phyloP scores from a whole-genome alignment of 805 yeast species.

The Nakazawaea ernobii region DNA sequence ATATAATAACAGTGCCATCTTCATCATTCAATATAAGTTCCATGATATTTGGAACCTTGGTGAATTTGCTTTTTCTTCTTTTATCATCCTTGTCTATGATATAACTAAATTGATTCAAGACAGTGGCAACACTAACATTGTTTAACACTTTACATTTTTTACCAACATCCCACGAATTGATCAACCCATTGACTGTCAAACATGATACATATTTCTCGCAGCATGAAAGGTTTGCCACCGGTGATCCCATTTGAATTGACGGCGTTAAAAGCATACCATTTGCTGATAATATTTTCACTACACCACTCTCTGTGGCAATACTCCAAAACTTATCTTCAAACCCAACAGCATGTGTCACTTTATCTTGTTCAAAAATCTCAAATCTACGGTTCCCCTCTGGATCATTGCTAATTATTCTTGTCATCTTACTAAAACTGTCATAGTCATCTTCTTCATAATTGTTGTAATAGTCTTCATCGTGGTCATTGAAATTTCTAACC shows the following conservation, averaged over 20 bases:
- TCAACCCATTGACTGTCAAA: slow-evolving; percentile 44
- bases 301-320: slow-evolving; percentile 54
- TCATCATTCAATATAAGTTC: slow-evolving; percentile 29
- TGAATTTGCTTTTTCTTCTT: slow-evolving; percentile 19
- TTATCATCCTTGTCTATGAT: slow-evolving; percentile 17
- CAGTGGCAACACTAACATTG: slow-evolving; percentile 47
- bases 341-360: slow-evolving; percentile 40
- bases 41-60: slow-evolving; percentile 18
- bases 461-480: slow-evolving; percentile 29
- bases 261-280: slow-evolving; percentile 43
- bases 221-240: slow-evolving; percentile 33
- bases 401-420: slow-evolving; percentile 26
- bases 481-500: slow-evolving; percentile 27
- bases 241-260: slow-evolving; percentile 45
- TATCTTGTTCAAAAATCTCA: slow-evolving; percentile 41
- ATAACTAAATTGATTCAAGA: slow-evolving; percentile 33
- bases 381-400: slow-evolving; percentile 27
- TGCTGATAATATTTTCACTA: slow-evolving; percentile 38
- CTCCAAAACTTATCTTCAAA: slow-evolving; percentile 38
- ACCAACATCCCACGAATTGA: slow-evolving; percentile 46
- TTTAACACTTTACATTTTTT: slow-evolving; percentile 27
- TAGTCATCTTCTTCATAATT: slow-evolving; percentile 14
- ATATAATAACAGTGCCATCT: slow-evolving; percentile 36
- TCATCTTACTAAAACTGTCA: slow-evolving; percentile 22
- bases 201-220: slow-evolving; percentile 30